These are phyloP conservation scores for Styphnolobium japonicum DNA, from an alignment of 306 rosid genomes.

Conservation along the genomic window DNA sequence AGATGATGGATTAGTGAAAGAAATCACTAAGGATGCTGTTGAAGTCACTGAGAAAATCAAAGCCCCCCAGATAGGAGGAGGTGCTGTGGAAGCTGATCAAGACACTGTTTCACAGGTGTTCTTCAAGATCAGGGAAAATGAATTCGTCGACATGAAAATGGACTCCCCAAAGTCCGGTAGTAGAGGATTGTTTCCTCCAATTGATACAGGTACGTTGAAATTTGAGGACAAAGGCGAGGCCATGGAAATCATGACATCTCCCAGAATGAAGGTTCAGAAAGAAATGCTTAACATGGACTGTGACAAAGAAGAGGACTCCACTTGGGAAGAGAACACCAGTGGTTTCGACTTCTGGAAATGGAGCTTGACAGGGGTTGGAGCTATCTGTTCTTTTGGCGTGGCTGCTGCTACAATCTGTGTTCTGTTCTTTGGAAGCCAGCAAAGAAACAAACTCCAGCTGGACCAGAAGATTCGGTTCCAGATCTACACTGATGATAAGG, in stretches of 20 bases:
- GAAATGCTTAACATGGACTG: slow-evolving; percentile 25
- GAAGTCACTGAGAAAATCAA: slow-evolving; percentile 13
- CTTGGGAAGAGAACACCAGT: slow-evolving; percentile 20
- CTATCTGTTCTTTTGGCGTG: slow-evolving; percentile 83
- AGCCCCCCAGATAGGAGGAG: not conserved
- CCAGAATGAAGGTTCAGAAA: slow-evolving; percentile 39
- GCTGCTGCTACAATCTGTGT: slow-evolving; percentile 84
- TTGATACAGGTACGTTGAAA: slow-evolving; percentile 33
- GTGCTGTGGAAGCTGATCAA: slow-evolving; percentile 34
- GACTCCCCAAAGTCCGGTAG: slow-evolving; percentile 63
- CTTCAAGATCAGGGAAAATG: slow-evolving; percentile 63
- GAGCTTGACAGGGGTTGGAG: slow-evolving; percentile 79
- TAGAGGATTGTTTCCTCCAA: slow-evolving; percentile 39
- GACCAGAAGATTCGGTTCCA: slow-evolving; percentile 59
- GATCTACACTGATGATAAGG: slow-evolving; percentile 76
- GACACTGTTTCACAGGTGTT: slow-evolving; percentile 51
- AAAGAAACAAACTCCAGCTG: slow-evolving; percentile 35
- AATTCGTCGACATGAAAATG: slow-evolving; percentile 79
- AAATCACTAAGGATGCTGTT: not conserved
- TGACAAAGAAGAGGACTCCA: slow-evolving; percentile 22
- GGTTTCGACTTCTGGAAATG: slow-evolving; percentile 62
- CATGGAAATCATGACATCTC: slow-evolving; percentile 42
- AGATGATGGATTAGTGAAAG: slow-evolving; percentile 26
- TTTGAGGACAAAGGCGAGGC: slow-evolving; percentile 49
- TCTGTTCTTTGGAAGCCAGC: slow-evolving; percentile 55